A percentile compares a stretch with the other conserved stretches of the same genome.
These are phyloP conservation scores for Alternaria ventricosa DNA, from an alignment of 2,329 filamentous ascomycete species.

Conservation along the genomic window DNA sequence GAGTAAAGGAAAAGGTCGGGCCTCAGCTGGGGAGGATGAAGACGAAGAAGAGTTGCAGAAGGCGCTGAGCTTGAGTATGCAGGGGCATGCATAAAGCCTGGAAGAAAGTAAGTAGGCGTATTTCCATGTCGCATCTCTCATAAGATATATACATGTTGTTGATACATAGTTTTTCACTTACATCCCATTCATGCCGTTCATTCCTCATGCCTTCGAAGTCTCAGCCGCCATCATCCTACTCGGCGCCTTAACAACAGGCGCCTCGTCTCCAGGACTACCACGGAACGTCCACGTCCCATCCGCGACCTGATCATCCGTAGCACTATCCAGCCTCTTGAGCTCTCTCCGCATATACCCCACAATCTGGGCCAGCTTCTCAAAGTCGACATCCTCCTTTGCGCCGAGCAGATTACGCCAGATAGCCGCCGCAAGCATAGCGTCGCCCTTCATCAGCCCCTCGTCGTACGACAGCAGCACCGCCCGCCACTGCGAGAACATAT, in stretches of 20 bases:
- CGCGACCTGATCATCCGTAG: conserved; percentile 61
- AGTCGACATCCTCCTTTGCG: conserved; percentile 68
- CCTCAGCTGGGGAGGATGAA: not conserved
- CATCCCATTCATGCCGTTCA: not conserved
- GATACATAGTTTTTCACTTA: not conserved
- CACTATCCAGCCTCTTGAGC: conserved; percentile 59
- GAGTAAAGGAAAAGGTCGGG: conserved; percentile 16
- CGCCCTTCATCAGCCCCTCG: conserved; percentile 77
- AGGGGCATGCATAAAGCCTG: not conserved
- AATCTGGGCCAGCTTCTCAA: conserved; percentile 65
- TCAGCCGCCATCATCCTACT: conserved; percentile 33
- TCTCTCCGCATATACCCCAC: conserved; percentile 69
- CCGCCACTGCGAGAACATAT: conserved; percentile 92
- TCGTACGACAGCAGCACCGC: conserved; percentile 85
- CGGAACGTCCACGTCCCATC: conserved; percentile 58
- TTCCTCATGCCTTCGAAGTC: conserved; percentile 10
- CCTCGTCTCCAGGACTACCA: conserved; percentile 52
- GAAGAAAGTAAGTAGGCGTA: not conserved
- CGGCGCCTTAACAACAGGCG: conserved; percentile 30
- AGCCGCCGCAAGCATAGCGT: conserved; percentile 78
- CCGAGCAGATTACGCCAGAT: conserved; percentile 96
- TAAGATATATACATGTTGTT: conserved; percentile 1
- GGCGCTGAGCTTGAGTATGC: not conserved
- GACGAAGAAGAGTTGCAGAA: not conserved
- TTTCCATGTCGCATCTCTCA: conserved; percentile 3